phyloP scores from a whole-genome alignment of 805 yeast genomes.

The Candida pseudofarinosa region DNA sequence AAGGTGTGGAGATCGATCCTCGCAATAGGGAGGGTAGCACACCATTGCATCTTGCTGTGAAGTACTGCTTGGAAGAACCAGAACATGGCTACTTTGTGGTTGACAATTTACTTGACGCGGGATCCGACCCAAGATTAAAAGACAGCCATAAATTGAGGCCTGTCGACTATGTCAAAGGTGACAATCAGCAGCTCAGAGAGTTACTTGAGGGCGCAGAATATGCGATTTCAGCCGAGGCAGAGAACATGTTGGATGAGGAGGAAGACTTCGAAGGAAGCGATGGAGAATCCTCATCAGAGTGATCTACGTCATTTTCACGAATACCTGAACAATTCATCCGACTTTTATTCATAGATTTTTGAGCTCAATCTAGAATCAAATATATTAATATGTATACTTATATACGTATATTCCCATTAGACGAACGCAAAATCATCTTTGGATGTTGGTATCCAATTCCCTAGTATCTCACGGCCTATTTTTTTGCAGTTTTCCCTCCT shows the following conservation, averaged over 20 bases:
- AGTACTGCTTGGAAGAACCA: slow-evolving; percentile 72
- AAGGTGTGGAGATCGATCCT: slow-evolving; percentile 89
- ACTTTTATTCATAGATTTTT: too few species aligned
- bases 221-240: slow-evolving; percentile 47
- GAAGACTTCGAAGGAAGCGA: slow-evolving; percentile 30
- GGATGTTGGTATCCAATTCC: slow-evolving; percentile 45
- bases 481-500: slow-evolving; percentile 27
- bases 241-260: slow-evolving; percentile 27
- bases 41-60: slow-evolving; percentile 84
- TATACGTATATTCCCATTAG: neutral
- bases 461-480: slow-evolving; percentile 25
- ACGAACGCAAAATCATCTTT: slow-evolving; percentile 36
- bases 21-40: slow-evolving; percentile 75
- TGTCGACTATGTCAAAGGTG: slow-evolving; percentile 57
- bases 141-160: slow-evolving; percentile 63
- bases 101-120: slow-evolving; percentile 85
- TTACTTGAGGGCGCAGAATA: slow-evolving; percentile 80
- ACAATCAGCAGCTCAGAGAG: slow-evolving; percentile 54
- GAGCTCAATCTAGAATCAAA: too few species aligned
- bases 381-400: neutral
- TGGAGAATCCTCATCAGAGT: slow-evolving; percentile 34
- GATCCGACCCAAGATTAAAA: slow-evolving; percentile 65
- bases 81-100: slow-evolving; percentile 78
- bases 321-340: too few species aligned
- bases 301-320: too few species aligned